Evolutionary conservation across 116 monocot species (phyloP), one percentile per base, ranked within the genome.

Genomic region (Posidonia oceanica): DNA sequence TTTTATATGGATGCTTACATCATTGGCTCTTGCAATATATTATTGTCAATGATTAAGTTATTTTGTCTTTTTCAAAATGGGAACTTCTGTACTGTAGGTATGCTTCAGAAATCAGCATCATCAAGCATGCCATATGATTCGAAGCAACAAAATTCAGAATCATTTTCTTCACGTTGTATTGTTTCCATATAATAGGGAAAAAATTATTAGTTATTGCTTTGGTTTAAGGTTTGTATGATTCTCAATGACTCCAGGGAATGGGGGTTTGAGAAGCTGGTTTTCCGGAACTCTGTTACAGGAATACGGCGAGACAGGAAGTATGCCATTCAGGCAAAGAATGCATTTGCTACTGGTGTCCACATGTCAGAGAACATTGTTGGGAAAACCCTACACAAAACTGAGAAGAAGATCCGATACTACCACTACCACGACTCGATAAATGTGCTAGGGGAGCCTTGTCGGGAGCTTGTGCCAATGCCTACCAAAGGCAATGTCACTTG

Each of bases 181-280:
- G 1, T 48, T 2, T 48, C 48, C 7, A 7, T 48, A 12, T 29
- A 29, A 29, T 29, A 29, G 1, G 1, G 29, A 29, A 29, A 29
- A 29, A 29, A 29, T 29, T 29, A 29, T 29, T 29, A 0, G 29
- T 29, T 29, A 29, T 29, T 29, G 29, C 29, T 0, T 29, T 29
- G 29, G 29, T 29, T 29, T 29, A 29, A 29, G 29, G 29, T 29
- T 29, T 29, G 29, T 29, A 29, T 29, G 16, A 57, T 57, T 61
- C 13, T 61, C 29, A 22, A 40, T 68, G 29, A 53, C 53, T 66
- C 20, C 83, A 91, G 96, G n/a, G 76, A 89, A 82, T 97, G 97
- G 97, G 97, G 97, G 5, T 92, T 97, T 69, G 97, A 97, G 83
- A 97, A 97, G 84, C 79, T 97, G 56, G 89, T 92, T 4, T 97